Base-by-base conservation (phyloP, 257 asterid genomes). In the Gentiana dahurica region DNA sequence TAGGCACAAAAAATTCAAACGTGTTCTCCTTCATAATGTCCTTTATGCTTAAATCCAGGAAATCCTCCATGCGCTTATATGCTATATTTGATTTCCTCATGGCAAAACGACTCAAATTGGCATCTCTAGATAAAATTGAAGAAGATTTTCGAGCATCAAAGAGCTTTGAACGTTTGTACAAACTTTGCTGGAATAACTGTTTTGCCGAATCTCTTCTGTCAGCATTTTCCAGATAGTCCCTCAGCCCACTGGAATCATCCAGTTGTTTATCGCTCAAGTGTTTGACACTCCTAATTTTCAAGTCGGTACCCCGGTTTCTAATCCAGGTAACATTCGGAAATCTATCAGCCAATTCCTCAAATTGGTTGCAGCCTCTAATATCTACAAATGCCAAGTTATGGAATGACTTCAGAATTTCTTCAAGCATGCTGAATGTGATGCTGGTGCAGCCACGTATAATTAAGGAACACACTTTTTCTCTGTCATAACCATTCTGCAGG, bases 131-230 rank as follows among this genome's bases (percentile, higher is more conserved):
- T 51, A 86, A 78, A 60, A 92, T 88, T 60, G 94, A 75, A 4
- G 97, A 85, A 61, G 95, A 85, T 77, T 85, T 88, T 62, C 94
- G 69, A 71, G 99, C 94, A 78, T 88, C 99, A 69, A 78, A 88
- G 64, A 83, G 86, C 72, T 92, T 92, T 47, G 99, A 80, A 51
- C 99, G 87, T 73, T 83, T 92, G 67, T 92, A 92, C 78, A 92
- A 77, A 78, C 97, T 92, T 64, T 88, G 94, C 8, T 82, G 90
- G 68, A 92, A 92, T 65, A 87, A 73, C 71, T 82, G 95, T 68
- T 76, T 90, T 51, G 91, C 89, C 51, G 96, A 79, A 57, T 88
- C 95, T 71, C 97, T 82, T 80, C 85, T 88, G 61, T 81, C 97
- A 58, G 95, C 86, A 76, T 79, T 92, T 75, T 92, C 99, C 77